Conservation (phyloP, 441 rosid genomes). For the Theobroma grandiflorum region DNA sequence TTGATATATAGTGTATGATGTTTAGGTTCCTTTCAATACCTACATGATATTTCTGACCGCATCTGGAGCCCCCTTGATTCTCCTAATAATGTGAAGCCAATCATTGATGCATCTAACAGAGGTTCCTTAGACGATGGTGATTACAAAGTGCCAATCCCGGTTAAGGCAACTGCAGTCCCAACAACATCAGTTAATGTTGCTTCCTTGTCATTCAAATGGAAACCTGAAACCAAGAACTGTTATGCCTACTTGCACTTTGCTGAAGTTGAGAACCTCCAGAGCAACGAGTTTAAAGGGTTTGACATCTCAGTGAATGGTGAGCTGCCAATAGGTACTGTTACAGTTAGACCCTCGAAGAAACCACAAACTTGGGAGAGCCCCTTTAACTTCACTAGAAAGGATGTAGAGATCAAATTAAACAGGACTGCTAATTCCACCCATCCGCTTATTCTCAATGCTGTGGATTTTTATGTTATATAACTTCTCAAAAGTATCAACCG, state of each 20-base stretch:
- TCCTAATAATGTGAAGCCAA: conserved; percentile 18
- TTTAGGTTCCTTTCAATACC: too few relatives aligned
- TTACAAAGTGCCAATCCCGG: conserved; percentile 33
- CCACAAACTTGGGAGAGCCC: not conserved
- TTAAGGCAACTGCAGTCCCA: conserved; percentile 40
- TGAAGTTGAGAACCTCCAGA: conserved; percentile 40
- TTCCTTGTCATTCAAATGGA: too few relatives aligned
- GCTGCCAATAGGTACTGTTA: conserved; percentile 13
- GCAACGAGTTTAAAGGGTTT: conserved; percentile 30
- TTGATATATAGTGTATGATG: too few relatives aligned
- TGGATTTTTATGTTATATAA: conserved; percentile 34
- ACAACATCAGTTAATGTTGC: not conserved
- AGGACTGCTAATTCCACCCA: conserved; percentile 39
- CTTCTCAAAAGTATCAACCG: conserved; percentile 40
- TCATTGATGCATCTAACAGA: conserved; percentile 10
- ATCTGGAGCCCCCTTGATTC: conserved; percentile 32
- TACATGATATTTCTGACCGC: conserved; percentile 46
- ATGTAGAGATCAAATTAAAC: conserved; percentile 27
- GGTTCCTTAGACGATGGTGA: not conserved
- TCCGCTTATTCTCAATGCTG: conserved; percentile 51
- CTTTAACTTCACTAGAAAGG: conserved; percentile 12
- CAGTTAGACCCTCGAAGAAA: conserved; percentile 19
- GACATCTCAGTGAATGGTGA: conserved; percentile 16
- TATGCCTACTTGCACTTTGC: conserved; percentile 47
- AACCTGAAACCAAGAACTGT: conserved; percentile 10